Evolutionary conservation across 371 early-diverging fungal genomes (phyloP), one percentile per base, ranked within the genome.

Genomic region (Mortierella sp.): DNA sequence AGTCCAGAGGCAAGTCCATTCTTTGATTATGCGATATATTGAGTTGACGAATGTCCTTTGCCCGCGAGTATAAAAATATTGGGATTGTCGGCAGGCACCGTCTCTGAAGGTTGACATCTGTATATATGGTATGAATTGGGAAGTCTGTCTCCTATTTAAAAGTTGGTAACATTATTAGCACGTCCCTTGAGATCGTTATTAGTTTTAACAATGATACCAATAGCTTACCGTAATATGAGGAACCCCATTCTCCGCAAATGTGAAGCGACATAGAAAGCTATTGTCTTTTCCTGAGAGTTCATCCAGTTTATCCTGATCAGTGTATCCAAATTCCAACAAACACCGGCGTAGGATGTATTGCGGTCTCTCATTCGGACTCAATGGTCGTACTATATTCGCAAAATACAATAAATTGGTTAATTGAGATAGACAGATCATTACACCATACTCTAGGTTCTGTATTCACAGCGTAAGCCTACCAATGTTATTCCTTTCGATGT

Each of bases 251-350:
- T 92, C 91, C n/a, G 91, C 87, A 77, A 96, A 91, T 8, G 88
- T 88, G 74, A 95, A 96, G 24, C 94, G 91, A 71, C 91, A 90
- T 32, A 95, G 74, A 48, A 95, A 95, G 11, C 94, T 92, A 74
- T 95, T 94, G 76, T 96, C 96, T 75, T 96, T 96, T 66, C 95
- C 86, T 2, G 93, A 94, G n/a, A 94, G 84, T 48, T 92, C 88
- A 61, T 94, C 91, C 38, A 96, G 83, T 65, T 89, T 90, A 81
- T 96, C 96, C 57, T 89, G 86, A 21, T 89, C 89, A 10, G 89
- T 89, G 67, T 95, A 95, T 15, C 96, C 96, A 72, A 94, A 92
- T 70, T 93, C 91, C 67, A 91, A 88, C 32, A 96, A 74, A 36
- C 91, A 85, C 19, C 76, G 83, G 73, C 94, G 93, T 68, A 94